Base-by-base conservation (phyloP, 164 flowering plant genomes). In the Chimonanthus salicifolius region DNA sequence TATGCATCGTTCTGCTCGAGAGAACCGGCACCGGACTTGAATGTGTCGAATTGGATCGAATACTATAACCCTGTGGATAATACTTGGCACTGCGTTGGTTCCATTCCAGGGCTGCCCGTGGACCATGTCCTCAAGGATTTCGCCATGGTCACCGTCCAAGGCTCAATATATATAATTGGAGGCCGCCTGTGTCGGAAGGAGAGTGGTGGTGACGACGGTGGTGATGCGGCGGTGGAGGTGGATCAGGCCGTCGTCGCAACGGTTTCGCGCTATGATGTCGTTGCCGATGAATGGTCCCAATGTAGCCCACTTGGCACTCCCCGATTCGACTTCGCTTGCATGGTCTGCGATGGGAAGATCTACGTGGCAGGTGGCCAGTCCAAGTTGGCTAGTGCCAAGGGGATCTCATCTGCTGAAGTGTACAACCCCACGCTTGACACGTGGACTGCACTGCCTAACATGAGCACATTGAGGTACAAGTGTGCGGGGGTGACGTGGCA, bases 401-500 rank as follows among this genome's bases (percentile, higher is more conserved):
- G 94, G 6, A 75, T 78, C 7, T 78, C 83, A 2, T 80, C 79
- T 0, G 82, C 90, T 2, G 90, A 89, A 70, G 77, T 84, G 49
- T 89, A 87, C 58, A 85, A 89, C 60, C 86, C 86, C 0, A 18
- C 5, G 0, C 45, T 70, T 1, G 79, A 89, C 64, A 54, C 16
- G 21, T 88, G 91, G 94, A 78, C 69, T 0, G 15, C 74, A 0
- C 70, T 86, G 69, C 85, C 91, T 3, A 70, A 78, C 47, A 86
- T 88, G 90, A 81, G 73, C 70, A 79, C 80, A 1, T 16, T 81
- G 60, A 80, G 90, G 73, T 87, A 85, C 83, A 89, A 86, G 73
- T 88, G 88, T 48, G 87, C 79, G 0, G 89, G 90, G 4, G 88
- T 89, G 70, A 83, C 88, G 4, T 87, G 90, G 88, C 83, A 81